Evolutionary conservation across 306 rosid species (phyloP).

Genomic region (Spatholobus suberectus): DNA sequence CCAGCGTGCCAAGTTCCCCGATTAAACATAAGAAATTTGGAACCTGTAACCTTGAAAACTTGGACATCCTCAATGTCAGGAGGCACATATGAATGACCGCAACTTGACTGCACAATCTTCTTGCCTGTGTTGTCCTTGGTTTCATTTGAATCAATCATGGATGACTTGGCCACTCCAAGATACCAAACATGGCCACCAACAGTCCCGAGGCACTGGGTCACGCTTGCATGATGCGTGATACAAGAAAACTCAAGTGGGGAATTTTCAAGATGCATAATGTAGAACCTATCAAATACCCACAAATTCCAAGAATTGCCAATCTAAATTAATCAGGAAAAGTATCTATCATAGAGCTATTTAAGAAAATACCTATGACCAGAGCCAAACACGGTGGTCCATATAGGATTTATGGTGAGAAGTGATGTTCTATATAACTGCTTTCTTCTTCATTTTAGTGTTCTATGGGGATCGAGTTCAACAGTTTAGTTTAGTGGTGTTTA

Average conservation of each 20-base stretch:
- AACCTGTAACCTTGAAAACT: constrained; percentile 72
- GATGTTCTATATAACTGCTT: too few relatives aligned
- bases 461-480: too few relatives aligned
- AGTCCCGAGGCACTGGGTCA: constrained; percentile 93
- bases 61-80: constrained; percentile 66
- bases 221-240: constrained; percentile 85
- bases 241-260: constrained; percentile 58
- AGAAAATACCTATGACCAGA: too few relatives aligned
- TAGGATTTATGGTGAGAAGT: too few relatives aligned
- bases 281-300: constrained; percentile 53
- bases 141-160: constrained; percentile 57
- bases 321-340: too few relatives aligned
- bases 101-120: constrained; percentile 47
- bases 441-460: too few relatives aligned
- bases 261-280: constrained; percentile 71
- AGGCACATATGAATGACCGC: constrained; percentile 71
- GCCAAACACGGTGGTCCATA: too few relatives aligned
- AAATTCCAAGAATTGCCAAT: background rate
- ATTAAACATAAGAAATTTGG: constrained; percentile 81
- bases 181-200: constrained; percentile 81
- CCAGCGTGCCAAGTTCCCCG: constrained; percentile 97
- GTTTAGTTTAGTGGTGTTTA: too few relatives aligned
- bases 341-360: too few relatives aligned
- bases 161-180: constrained; percentile 85
- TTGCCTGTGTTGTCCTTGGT: constrained; percentile 37